Evolutionary conservation across 176 grass and related monocot species (phyloP), one percentile per base, ranked within the genome.

Genomic region (Poa pratensis): DNA sequence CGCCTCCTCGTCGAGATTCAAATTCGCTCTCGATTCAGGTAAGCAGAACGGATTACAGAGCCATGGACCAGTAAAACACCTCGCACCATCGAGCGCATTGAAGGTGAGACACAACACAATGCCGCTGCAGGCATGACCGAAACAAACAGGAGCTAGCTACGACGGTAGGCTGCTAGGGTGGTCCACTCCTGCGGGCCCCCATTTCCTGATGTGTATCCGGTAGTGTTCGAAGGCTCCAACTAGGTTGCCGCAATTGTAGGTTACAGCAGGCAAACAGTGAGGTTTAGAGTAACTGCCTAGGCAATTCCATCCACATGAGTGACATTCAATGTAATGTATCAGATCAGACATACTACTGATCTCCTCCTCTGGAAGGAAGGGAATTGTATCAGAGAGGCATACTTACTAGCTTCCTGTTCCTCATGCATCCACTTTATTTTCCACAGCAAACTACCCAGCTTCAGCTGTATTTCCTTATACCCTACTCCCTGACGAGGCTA

Each of bases 221-320:
- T 23, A 23, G 68, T 16, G 5, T 73, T 75, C 23, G 6, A 63
- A 74, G 18, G 16, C 55, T 32, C 40, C 60, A 6, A 9, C 11
- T 45, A 45, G 58, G 57, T 79, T 83, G 35, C 67, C 80, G 10
- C 69, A 48, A 32, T 1, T 28, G 42, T 74, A 50, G 53, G 81
- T 46, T 75, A 63, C 69, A 48, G 35, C 74, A 58, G 83, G 75
- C 83, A 79, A 78, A 79, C 75, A 79, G 75, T 79, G 61, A 59
- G 67, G 51, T 79, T 78, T 78, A 48, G 75, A 53, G 72, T 13
- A 43, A 18, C 83, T 53, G 59, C 59, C 73, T 76, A 84, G 82
- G 30, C 82, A 24, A 66, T 53, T 64, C 24, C 7, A 30, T 68
- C 46, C 62, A 5, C 20, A 43, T 10, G 1, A 43, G 4, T 32